Evolutionary conservation across 371 early-diverging fungal genomes (phyloP).

Genomic region (Mortierella sp.): DNA sequence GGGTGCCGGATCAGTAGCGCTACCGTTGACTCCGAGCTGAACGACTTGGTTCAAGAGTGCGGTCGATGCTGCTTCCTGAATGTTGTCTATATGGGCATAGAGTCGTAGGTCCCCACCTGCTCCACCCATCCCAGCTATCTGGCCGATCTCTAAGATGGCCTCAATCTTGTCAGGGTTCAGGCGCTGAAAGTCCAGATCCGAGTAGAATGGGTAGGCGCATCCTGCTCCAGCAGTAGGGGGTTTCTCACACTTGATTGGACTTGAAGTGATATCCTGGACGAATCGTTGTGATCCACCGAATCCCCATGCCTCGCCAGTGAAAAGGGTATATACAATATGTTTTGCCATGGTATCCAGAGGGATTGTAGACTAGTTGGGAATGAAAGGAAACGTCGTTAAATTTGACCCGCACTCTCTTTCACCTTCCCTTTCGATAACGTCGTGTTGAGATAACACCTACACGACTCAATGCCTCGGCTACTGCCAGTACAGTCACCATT

Average conservation of each 20-base stretch:
- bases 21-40: constrained; percentile 23
- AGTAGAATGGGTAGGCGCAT: constrained; percentile 77
- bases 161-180: constrained; percentile 78
- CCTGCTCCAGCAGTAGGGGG: constrained; percentile 56
- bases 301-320: constrained; percentile 83
- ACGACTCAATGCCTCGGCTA: constrained; percentile 79
- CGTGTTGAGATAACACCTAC: constrained; percentile 58
- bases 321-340: constrained; percentile 80
- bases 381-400: not conserved
- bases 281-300: constrained; percentile 87
- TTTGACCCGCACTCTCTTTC: not conserved
- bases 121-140: constrained; percentile 53
- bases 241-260: constrained; percentile 72
- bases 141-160: constrained; percentile 66
- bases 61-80: constrained; percentile 49
- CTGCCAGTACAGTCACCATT: constrained; percentile 72
- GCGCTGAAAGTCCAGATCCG: constrained; percentile 68
- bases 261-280: constrained; percentile 73
- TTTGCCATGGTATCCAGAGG: constrained; percentile 64
- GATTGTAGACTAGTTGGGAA: constrained; percentile 60
- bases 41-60: constrained; percentile 63
- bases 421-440: not conserved
- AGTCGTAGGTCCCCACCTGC: constrained; percentile 7
- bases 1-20: constrained; percentile 29
- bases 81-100: constrained; percentile 39